Conservation (phyloP, 305 asterid species). For the Solanum hybrid region DNA sequence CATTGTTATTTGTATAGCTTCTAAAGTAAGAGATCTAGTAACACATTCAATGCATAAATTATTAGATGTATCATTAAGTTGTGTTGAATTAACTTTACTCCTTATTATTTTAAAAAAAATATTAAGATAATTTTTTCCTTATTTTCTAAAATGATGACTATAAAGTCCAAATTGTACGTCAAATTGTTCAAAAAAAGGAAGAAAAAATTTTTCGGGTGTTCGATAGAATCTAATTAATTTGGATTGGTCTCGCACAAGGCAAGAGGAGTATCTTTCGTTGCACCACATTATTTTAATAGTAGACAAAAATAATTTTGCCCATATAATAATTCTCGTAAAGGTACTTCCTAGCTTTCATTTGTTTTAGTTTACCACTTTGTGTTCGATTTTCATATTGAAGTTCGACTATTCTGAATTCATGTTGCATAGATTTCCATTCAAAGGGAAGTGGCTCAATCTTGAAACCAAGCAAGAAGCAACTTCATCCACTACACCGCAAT, state of each 20-base stretch:
- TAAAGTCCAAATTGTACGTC: background rate
- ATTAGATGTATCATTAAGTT: background rate
- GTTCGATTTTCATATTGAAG: no score
- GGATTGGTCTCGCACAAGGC: accelerated
- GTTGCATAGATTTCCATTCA: accelerated
- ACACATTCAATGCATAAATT: background rate
- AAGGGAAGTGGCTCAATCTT: no score
- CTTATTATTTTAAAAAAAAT: background rate
- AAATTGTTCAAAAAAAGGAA: background rate
- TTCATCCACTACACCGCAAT: accelerated
- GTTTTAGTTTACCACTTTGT: no score
- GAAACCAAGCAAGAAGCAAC: background rate
- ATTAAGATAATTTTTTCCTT: background rate
- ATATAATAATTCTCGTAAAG: background rate
- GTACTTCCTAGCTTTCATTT: background rate
- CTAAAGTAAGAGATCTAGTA: background rate
- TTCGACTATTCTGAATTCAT: accelerated
- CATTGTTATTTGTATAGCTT: background rate
- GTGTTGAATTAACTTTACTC: accelerated
- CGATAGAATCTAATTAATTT: background rate
- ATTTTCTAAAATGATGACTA: background rate
- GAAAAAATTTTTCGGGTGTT: accelerated
- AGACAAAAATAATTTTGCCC: background rate
- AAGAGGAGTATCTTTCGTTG: background rate
- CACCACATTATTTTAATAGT: no score